Base-by-base conservation (phyloP, 441 rosid species). In the Eruca vesicaria region DNA sequence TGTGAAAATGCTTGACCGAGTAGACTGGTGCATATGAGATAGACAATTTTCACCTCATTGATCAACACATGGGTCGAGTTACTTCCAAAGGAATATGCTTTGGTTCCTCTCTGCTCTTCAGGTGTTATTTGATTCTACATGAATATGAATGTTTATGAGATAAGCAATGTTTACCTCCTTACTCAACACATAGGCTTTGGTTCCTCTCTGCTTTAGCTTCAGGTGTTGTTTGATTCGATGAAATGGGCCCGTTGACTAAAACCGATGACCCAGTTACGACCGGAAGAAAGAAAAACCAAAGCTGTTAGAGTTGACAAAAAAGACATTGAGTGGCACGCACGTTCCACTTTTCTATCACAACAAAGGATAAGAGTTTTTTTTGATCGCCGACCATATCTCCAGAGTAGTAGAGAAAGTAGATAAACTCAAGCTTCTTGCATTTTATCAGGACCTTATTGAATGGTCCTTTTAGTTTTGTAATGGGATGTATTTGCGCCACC, bases 401-500 rank as follows among this genome's bases (percentile, higher is more conserved):
- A 38, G 41, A 63, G 65, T 70, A 23, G 16, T 65, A 45, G 48
- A 38, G 6, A 3, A 43, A 6, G 50, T 43, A 43, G 50, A 43
- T 43, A 43, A 43, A 43, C 50, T 43, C 18, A n/a, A 43, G 50
- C 8, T 43, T 5, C 50, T 43, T 43, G 50, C 50, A 43, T 43
- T 43, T 43, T 43, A n/a, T n/a, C n/a, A 43, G 50, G 3, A 43
- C 18, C 18, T n/a, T 14, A 43, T n/a, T 56, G 71, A 43, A 66
- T 65, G 80, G 21, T 71, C 15, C 15, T 52, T 19, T 43, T 5
- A n/a, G 18, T 43, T 43, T 15, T 48, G 55, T 15, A 60, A 78
- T 78, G 81, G 81, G 81, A 28, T 78, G 81, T n/a, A 78, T 78
- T 23, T 78, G 81, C 73, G 64, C 81, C 65, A 78, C 81, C 69